Base-by-base conservation (phyloP, 2,329 filamentous ascomycete genomes). In the Ophiostoma ulmi region DNA sequence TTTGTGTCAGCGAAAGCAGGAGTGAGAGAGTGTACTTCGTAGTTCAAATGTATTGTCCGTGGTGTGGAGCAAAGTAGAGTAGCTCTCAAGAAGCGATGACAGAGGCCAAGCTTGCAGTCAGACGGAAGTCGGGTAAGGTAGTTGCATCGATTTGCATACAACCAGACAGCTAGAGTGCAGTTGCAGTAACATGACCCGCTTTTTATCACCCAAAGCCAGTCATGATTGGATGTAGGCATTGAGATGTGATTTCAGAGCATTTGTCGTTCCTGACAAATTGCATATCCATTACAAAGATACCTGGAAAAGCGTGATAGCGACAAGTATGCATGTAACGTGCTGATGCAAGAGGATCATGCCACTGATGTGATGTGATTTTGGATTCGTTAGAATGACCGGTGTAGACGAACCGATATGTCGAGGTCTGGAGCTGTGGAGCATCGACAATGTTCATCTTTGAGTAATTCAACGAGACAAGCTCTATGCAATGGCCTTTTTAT, bases 201-300 rank as follows among this genome's bases (percentile, higher is more conserved):
- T 65, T 65, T 22, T 48, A 48, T 48, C 26, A 5, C 26, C n/a
- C n/a, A 22, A 61, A 31, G 22, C 39, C n/a, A 35, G 26, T 14
- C 26, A 17, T 22, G 58, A 35, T 31, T 63, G 58, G 22, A 26
- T 6, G n/a, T 26, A 10, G 5, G 22, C 22, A 17, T 22, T 35
- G 58, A 5, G 35, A n/a, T 55, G 52, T 55, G 44, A 36, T 68
- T 68, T 58, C 41, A 35, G 26, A 52, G 66, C 68, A 69, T 69
- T 69, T 69, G 52, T 69, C 52, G 52, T 41, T 11, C 22, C 68
- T 69, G 68, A 69, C 68, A 69, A 69, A 69, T 67, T 41, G 63
- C 65, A 39, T 39, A 39, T 38, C 63, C 35, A 38, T 67, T 31
- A 44, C 65, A 66, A 61, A 41, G n/a, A 35, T 17, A 5, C 26